Evolutionary conservation across 257 asterid species (phyloP).

Genomic region (Leonotis leonurus): DNA sequence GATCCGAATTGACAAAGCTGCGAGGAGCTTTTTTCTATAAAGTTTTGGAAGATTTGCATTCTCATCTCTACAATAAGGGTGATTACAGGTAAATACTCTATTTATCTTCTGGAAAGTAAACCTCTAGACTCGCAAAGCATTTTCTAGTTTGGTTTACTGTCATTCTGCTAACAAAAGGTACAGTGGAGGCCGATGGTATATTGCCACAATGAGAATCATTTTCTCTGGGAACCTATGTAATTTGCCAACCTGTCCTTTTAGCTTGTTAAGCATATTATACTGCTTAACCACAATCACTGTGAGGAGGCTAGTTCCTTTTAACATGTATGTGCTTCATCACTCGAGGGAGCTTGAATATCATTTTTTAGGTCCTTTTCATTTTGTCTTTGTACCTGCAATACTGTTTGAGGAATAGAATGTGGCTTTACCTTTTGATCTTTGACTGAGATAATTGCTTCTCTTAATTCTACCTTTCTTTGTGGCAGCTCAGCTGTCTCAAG

Average conservation of each 20-base stretch:
- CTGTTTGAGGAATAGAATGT: too few species aligned
- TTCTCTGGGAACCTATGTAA: conserved; percentile 1
- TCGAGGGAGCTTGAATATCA: too few species aligned
- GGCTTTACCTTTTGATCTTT: conserved; percentile 2
- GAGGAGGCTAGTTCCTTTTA: neutral
- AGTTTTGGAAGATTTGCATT: conserved; percentile 94
- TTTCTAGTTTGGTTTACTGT: too few species aligned
- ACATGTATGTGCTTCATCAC: too few species aligned
- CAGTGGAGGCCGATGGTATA: conserved; percentile 7
- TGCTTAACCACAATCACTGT: too few species aligned
- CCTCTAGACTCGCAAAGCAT: conserved; percentile 16
- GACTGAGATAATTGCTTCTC: conserved; percentile 14
- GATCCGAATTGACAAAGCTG: conserved; percentile 90
- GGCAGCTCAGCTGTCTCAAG: conserved; percentile 69
- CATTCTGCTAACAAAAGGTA: neutral
- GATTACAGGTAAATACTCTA: conserved; percentile 55
- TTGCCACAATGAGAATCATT: conserved; percentile 1
- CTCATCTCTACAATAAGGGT: conserved; percentile 96
- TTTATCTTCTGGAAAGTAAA: conserved; percentile 16
- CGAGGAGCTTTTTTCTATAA: conserved; percentile 89
- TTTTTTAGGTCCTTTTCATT: too few species aligned
- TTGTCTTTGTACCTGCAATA: too few species aligned
- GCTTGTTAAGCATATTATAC: too few species aligned
- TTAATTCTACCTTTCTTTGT: conserved; percentile 30
- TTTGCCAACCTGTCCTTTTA: neutral